Percentiles rank a stretch among this genome's conserved stretches.
Conservation (phyloP, 108 stramenopile genomes). For the Nitzschia sp. region DNA sequence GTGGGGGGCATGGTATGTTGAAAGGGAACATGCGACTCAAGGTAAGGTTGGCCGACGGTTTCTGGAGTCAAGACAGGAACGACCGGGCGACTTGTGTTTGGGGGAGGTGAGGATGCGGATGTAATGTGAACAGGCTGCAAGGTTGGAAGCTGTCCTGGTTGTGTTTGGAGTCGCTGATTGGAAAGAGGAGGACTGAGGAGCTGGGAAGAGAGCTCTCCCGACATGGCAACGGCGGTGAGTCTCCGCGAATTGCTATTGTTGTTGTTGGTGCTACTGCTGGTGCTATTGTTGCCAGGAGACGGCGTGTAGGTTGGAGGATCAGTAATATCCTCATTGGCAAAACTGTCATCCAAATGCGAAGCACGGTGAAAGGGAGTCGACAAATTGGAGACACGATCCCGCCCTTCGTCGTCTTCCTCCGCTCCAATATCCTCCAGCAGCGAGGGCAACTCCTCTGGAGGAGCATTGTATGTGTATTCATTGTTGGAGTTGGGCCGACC, state of each 20-base stretch:
- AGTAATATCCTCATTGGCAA: neutral
- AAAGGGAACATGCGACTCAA: neutral
- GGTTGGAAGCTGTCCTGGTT: neutral
- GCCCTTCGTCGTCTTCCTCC: neutral
- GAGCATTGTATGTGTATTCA: neutral
- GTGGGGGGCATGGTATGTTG: neutral
- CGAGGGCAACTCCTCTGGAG: slow-evolving; percentile 5
- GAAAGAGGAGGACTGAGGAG: neutral
- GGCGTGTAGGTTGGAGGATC: neutral
- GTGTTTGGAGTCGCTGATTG: neutral
- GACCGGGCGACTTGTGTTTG: neutral
- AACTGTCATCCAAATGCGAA: no score
- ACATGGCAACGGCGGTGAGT: slow-evolving; percentile 1
- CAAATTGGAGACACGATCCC: no score
- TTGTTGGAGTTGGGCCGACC: neutral
- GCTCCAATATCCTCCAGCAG: slow-evolving; percentile 13
- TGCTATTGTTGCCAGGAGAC: slow-evolving; percentile 7
- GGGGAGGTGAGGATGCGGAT: neutral
- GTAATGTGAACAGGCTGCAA: neutral
- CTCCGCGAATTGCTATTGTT: neutral
- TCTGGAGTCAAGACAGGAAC: neutral
- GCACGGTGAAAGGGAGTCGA: no score
- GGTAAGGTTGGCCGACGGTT: neutral
- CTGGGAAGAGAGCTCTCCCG: slow-evolving; percentile 11
- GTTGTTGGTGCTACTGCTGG: slow-evolving; percentile 19